Evolutionary conservation across 2,329 filamentous ascomycete species (phyloP), one percentile per base, ranked within the genome.

Genomic region (Dothistroma septosporum): DNA sequence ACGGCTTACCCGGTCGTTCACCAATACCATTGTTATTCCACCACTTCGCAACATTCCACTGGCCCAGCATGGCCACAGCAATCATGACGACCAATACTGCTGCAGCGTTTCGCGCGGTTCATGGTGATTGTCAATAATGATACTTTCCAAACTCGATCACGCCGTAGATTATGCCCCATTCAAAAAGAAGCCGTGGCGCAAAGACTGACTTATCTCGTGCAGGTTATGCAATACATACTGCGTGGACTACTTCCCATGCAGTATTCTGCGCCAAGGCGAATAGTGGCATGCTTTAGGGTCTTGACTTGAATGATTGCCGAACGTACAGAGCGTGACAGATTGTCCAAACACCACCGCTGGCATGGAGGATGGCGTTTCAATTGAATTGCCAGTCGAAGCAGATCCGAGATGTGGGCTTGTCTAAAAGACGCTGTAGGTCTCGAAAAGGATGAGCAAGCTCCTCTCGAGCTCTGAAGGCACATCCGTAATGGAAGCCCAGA

Each of bases 271-370:
- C 37, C 22, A 56, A 21, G 22, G 54, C 54, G 54, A 56, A 48
- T 4, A 56, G 54, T 3, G 54, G 54, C 54, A 56, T 56, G 22
- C 54, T 41, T 14, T 56, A 56, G 31, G 54, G 48, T 48, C 48
- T 56, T 14, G 41, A 31, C 21, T 35, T 28, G 22, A 56, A 33
- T 21, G 37, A 47, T 48, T 56, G 37, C n/a, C 37, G 54, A 10
- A 44, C 41, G 54, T 47, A 48, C 12, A 56, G 44, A 21, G 41
- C 33, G 44, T 56, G 48, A 21, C 33, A 28, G 37, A 48, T 2
- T 14, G 44, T 56, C 54, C 54, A 56, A 41, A 56, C 37, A 9
- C n/a, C 6, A 24, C 54, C 54, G 22, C 54, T 41, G 54, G 48
- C 31, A 33, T 47, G 37, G 37, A 56, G 44, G 41, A 54, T 16